Evolutionary conservation across 2,329 filamentous ascomycete genomes (phyloP), one percentile per base, ranked within the genome.

Genomic region (Leptographium radiaticola): DNA sequence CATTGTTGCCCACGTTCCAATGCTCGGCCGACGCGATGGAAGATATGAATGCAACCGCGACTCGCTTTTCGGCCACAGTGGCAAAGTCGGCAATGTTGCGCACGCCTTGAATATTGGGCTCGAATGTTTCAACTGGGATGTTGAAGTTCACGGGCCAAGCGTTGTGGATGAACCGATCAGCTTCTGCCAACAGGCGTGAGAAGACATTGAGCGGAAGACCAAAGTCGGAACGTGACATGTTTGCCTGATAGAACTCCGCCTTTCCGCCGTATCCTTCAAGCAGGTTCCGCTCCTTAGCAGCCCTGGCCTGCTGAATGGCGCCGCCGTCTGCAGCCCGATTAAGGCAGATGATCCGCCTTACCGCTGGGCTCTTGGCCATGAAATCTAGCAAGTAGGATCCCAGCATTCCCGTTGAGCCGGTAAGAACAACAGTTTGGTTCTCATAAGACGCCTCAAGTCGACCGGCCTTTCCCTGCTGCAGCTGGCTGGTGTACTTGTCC

Each of bases 81-180:
- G 66, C 65, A 43, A 72, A 68, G 56, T 69, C 64, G 44, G 76
- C 67, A 5, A 83, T 62, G 57, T 74, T 72, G 7, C 74, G 70
- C 51, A 80, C 70, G 6, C 73, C 70, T 2, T 70, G 65, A 40
- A 80, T 70, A 56, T 78, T 71, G 0, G 71, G 67, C 59, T 75
- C 71, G 53, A 80, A 80, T 0, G 70, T 74, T 20, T 68, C 65
- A 7, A 78, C 56, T 0, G 70, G 64, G 18, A 77, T 69, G 60
- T 74, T 77, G 60, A 73, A 76, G 62, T 77, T 77, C 63, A 80
- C 77, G 0, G 72, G 72, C 72, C 74, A 79, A 9, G 75, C 75
- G 57, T 76, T 79, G 63, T 80, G 77, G 53, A 77, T 72, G n/a
- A 79, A 63, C 12, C 69, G 68, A 50, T 76, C 73, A 0, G 67